A percentile compares a stretch with the other conserved stretches of the same genome.
These are phyloP conservation scores for Cyclotella baltica DNA, from an alignment of 108 stramenopile genomes.

Conservation along the genomic window DNA sequence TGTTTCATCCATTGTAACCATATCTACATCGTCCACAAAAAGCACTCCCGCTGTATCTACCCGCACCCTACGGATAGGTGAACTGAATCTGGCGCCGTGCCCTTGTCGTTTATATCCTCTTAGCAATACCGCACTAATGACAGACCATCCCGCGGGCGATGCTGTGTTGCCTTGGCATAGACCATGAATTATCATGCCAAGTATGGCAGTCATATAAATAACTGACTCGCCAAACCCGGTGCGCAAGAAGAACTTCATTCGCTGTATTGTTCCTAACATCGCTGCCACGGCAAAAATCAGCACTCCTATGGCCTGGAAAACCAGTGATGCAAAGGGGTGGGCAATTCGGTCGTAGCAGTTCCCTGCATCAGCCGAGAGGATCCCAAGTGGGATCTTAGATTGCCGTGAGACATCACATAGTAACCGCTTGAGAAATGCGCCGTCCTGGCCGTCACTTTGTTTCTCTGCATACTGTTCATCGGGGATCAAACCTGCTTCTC, in stretches of 20 bases:
- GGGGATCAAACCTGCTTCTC: too few species aligned
- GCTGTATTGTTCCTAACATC: slow-evolving; percentile 6
- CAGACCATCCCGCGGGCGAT: too few species aligned
- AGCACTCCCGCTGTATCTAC: neutral
- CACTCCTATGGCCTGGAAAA: slow-evolving; percentile 11
- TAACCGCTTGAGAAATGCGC: too few species aligned
- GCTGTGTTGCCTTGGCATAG: slow-evolving; percentile 24
- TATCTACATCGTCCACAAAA: slow-evolving; percentile 5
- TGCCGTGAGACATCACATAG: too few species aligned
- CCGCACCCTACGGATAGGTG: neutral
- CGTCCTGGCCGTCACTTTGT: too few species aligned
- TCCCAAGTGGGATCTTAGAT: neutral
- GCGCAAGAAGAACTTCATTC: slow-evolving; percentile 9
- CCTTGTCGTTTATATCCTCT: neutral
- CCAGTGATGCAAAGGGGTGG: neutral
- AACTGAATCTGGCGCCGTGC: neutral
- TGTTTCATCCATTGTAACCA: neutral
- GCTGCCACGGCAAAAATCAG: neutral
- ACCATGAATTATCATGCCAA: slow-evolving; percentile 8
- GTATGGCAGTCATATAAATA: neutral
- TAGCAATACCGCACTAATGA: neutral
- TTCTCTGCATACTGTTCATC: too few species aligned
- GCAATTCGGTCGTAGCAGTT: slow-evolving; percentile 13
- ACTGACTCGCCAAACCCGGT: slow-evolving; percentile 13
- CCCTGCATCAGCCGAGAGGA: slow-evolving; percentile 3